A percentile compares a stretch with the other conserved stretches of the same genome.
Evolutionary conservation across 164 flowering plant genomes (phyloP).

Genomic region (Chloranthus sessilifolius): DNA sequence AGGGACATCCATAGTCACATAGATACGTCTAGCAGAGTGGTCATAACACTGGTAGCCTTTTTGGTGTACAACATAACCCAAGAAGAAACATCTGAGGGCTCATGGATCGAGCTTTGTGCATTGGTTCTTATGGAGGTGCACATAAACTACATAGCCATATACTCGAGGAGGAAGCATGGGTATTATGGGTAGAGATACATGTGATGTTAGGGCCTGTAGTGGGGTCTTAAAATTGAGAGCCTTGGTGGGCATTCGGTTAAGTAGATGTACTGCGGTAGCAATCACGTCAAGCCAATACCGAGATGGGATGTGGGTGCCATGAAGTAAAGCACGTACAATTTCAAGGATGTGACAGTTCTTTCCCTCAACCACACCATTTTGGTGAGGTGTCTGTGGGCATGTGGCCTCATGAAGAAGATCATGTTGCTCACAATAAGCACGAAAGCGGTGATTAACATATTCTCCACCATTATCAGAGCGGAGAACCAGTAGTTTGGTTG

Average conservation of each 20-base stretch:
- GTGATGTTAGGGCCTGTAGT: neutral
- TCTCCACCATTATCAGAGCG: constrained; percentile 1
- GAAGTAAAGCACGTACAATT: neutral
- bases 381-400: no score
- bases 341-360: constrained; percentile 3
- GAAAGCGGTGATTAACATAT: neutral
- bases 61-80: neutral
- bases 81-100: constrained; percentile 1
- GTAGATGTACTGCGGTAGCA: neutral
- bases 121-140: neutral
- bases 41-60: constrained; percentile 6
- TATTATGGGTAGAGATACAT: neutral
- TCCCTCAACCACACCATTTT: no score
- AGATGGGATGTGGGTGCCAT: neutral
- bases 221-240: neutral
- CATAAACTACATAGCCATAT: neutral
- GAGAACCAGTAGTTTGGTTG: neutral
- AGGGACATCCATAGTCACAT: constrained; percentile 4
- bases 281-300: neutral
- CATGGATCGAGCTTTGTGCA: constrained; percentile 2
- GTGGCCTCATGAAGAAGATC: no score
- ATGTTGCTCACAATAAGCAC: no score
- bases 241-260: neutral
- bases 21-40: neutral
- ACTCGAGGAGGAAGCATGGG: neutral